Evolutionary conservation across 768 basidiomycete species (phyloP).

Genomic region (Boletellus emodensis): DNA sequence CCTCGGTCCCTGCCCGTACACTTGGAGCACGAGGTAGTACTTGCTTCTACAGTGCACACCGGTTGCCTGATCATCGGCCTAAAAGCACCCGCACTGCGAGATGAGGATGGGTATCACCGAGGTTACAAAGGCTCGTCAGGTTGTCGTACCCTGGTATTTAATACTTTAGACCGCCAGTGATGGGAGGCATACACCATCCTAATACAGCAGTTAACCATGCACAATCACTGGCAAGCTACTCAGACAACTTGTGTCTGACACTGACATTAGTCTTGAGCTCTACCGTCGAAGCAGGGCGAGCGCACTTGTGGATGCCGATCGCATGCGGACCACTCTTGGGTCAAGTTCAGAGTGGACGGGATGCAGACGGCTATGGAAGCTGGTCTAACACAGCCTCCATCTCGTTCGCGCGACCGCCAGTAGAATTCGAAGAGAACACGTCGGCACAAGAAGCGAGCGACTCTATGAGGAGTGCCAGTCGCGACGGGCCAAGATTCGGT

Average conservation of each 20-base stretch:
- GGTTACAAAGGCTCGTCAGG: neutral
- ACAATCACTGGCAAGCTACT: too few relatives aligned
- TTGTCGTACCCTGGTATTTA: too few relatives aligned
- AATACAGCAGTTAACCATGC: too few relatives aligned
- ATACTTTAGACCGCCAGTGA: too few relatives aligned
- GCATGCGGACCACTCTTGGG: too few relatives aligned
- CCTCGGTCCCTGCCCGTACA: too few relatives aligned
- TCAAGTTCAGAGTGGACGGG: neutral
- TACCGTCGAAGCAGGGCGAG: neutral
- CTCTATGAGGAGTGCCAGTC: slow-evolving; percentile 73
- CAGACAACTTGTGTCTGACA: neutral
- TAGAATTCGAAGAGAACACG: slow-evolving; percentile 51
- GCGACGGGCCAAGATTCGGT: slow-evolving; percentile 63
- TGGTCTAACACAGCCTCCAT: slow-evolving; percentile 68
- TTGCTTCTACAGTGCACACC: neutral
- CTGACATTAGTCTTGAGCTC: neutral
- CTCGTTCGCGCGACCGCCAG: slow-evolving; percentile 47
- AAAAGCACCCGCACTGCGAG: too few relatives aligned
- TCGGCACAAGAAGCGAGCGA: slow-evolving; percentile 78
- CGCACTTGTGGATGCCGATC: neutral
- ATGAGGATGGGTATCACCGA: neutral
- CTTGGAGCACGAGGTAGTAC: too few relatives aligned
- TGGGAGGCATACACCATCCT: too few relatives aligned
- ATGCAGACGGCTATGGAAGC: slow-evolving; percentile 6
- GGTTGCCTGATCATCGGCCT: neutral